phyloP scores from a whole-genome alignment of 2,329 filamentous ascomycete species.

The Fusarium temperatum region DNA sequence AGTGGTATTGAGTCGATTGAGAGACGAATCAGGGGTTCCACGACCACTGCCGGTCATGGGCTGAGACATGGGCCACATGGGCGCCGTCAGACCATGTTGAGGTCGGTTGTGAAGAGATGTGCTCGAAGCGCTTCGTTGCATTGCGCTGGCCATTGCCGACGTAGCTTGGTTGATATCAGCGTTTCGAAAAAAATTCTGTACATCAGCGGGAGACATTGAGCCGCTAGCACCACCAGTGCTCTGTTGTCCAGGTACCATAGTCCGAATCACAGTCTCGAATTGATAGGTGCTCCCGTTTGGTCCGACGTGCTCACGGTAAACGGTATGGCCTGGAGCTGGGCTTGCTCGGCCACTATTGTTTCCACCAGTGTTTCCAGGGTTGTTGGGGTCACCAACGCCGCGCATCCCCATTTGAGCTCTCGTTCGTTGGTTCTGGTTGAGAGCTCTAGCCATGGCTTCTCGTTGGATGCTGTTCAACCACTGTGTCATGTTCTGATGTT shows the following conservation, averaged over 20 bases:
- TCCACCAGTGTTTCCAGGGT: slow-evolving; percentile 29
- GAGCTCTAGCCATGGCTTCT: slow-evolving; percentile 54
- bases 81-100: slow-evolving; percentile 55
- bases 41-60: slow-evolving; percentile 57
- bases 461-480: slow-evolving; percentile 59
- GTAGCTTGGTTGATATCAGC: slow-evolving; percentile 58
- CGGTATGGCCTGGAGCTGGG: slow-evolving; percentile 44
- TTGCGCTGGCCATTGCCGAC: slow-evolving; percentile 58
- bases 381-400: slow-evolving; percentile 49
- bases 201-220: slow-evolving; percentile 53
- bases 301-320: slow-evolving; percentile 47
- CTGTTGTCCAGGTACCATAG: slow-evolving; percentile 21
- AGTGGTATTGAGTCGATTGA: slow-evolving; percentile 44
- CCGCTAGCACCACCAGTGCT: slow-evolving; percentile 26
- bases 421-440: slow-evolving; percentile 55
- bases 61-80: slow-evolving; percentile 47
- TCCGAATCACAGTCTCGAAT: slow-evolving; percentile 48
- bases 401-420: slow-evolving; percentile 53
- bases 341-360: slow-evolving; percentile 45
- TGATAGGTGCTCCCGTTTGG: slow-evolving; percentile 49
- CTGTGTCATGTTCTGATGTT: slow-evolving; percentile 55
- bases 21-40: slow-evolving; percentile 56
- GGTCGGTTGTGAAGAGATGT: slow-evolving; percentile 52
- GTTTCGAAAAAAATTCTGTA: slow-evolving; percentile 57
- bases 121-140: slow-evolving; percentile 61